A percentile compares a stretch with the other conserved stretches of the same genome.
Evolutionary conservation across 1,284 basidiomycete genomes (phyloP).

Genomic region (Coniferiporia weirii): DNA sequence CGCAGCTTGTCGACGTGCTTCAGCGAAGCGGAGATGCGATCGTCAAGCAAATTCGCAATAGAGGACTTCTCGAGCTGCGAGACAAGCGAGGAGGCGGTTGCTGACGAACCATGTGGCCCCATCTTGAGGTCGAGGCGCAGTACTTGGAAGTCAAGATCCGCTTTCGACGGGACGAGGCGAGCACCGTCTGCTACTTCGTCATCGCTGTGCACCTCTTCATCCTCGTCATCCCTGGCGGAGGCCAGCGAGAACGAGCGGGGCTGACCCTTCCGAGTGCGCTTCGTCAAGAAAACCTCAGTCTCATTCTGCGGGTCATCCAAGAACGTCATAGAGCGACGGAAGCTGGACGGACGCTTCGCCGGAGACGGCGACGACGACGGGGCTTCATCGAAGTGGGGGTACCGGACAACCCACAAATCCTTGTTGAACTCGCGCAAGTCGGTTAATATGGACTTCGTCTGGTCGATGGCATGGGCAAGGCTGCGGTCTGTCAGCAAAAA

Average conservation of each 20-base stretch:
- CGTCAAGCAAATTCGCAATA: conserved; percentile 89
- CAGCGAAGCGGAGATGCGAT: conserved; percentile 74
- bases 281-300: conserved; percentile 61
- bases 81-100: conserved; percentile 76
- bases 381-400: conserved; percentile 61
- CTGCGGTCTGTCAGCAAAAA: conserved; percentile 35
- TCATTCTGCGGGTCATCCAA: conserved; percentile 70
- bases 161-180: conserved; percentile 38
- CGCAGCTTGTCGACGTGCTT: conserved; percentile 84
- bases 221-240: conserved; percentile 26
- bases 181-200: conserved; percentile 35
- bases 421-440: conserved; percentile 82
- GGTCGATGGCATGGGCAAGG: conserved; percentile 69
- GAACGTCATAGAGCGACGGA: conserved; percentile 72
- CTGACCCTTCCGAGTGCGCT: conserved; percentile 40
- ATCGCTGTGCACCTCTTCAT: conserved; percentile 27
- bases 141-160: conserved; percentile 67
- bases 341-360: conserved; percentile 33
- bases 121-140: conserved; percentile 92
- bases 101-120: conserved; percentile 66
- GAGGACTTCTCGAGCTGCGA: conserved; percentile 89
- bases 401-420: conserved; percentile 81
- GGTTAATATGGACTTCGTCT: conserved; percentile 62
- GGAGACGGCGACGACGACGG: conserved; percentile 25
- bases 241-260: conserved; percentile 40